Base-by-base conservation (phyloP, 108 stramenopile species). In the Cyclotella baltica region DNA sequence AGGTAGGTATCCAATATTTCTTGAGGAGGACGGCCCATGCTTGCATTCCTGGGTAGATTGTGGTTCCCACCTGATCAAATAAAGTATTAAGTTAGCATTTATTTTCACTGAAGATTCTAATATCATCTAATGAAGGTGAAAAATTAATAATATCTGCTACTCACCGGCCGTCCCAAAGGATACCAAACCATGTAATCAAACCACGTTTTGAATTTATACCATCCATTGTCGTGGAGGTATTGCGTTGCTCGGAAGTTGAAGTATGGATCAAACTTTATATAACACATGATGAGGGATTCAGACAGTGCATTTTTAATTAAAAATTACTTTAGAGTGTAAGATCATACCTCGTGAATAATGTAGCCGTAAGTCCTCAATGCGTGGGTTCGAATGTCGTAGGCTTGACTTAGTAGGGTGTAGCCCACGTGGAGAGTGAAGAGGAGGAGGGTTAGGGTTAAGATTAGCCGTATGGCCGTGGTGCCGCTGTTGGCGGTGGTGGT, bases 41-140 rank as follows among this genome's bases (percentile, higher is more conserved):
- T 82, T 98, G 98, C 89, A 99, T 93, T 3, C 99, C 99, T 28
- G 99, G 99, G 85, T 98, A 99, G 78, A 99, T 99, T 51, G 99
- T 99, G 4, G 97, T 98, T 33, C 99, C 99, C 20, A 99, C 97
- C 88, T 70, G 9, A 30, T 35, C 28, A 53, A 19, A 16, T 48
- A 25, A 27, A 50, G 40, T 5, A 34, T 28, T 46, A 46, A 51
- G 19, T 20, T 46, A 30, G 10, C 31, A 30, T 65, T 1, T 1
- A 65, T 65, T n/a, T n/a, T n/a, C n/a, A n/a, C n/a, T n/a, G n/a
- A n/a, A n/a, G n/a, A n/a, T n/a, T n/a, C 40, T 11, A 43, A 43
- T 43, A 11, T 11, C 8, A 43, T 43, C 40, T 13, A 52, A n/a
- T 4, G 51, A 10, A 52, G 51, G 6, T 6, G 6, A 43, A 52